phyloP scores from a whole-genome alignment of 2,329 filamentous ascomycete genomes.

The Neonectria neomacrospora region DNA sequence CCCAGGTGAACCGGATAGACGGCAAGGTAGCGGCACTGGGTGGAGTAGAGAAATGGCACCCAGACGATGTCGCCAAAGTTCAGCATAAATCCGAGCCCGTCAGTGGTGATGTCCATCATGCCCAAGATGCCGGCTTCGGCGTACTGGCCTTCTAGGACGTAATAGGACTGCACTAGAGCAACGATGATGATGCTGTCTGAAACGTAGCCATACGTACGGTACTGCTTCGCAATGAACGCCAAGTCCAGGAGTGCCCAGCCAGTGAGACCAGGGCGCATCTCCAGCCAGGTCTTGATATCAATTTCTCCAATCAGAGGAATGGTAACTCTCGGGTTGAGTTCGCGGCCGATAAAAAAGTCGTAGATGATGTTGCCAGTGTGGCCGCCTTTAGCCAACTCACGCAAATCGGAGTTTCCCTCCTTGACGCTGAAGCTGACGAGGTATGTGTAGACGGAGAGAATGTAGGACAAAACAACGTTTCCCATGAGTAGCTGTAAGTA shows the following conservation, averaged over 20 bases:
- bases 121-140: constrained; percentile 88
- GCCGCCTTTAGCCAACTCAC: constrained; percentile 83
- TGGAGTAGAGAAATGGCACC: constrained; percentile 88
- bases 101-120: constrained; percentile 90
- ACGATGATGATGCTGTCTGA: constrained; percentile 87
- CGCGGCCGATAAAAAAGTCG: constrained; percentile 96
- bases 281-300: constrained; percentile 88
- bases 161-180: constrained; percentile 78
- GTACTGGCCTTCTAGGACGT: constrained; percentile 83
- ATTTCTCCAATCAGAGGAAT: constrained; percentile 83
- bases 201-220: constrained; percentile 80
- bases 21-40: constrained; percentile 84
- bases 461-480: constrained; percentile 79
- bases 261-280: constrained; percentile 86
- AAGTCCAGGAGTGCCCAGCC: constrained; percentile 87
- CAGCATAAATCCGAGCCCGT: constrained; percentile 94
- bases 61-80: constrained; percentile 89
- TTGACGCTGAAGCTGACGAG: constrained; percentile 81
- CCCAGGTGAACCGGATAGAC: constrained; percentile 82
- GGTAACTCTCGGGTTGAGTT: constrained; percentile 85
- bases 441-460: constrained; percentile 80
- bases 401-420: constrained; percentile 72
- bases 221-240: constrained; percentile 86
- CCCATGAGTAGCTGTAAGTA: constrained; percentile 84
- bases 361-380: constrained; percentile 85